phyloP scores from a whole-genome alignment of 2,329 filamentous ascomycete species.

The Botrytis byssoidea region DNA sequence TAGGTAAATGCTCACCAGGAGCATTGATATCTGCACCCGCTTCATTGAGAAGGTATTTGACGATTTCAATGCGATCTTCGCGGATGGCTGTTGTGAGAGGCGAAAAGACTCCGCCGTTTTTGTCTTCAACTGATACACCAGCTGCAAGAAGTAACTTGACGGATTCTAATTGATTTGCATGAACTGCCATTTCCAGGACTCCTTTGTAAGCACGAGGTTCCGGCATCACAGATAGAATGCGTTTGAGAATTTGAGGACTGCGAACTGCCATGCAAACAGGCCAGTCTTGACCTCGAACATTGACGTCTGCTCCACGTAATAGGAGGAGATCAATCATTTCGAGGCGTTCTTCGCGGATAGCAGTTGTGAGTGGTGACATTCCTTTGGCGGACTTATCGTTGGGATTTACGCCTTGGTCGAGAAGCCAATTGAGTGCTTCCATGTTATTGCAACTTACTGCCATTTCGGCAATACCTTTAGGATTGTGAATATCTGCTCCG shows the following conservation, averaged over 20 bases:
- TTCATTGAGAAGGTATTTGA: constrained; percentile 59
- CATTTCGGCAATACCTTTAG: constrained; percentile 65
- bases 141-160: constrained; percentile 52
- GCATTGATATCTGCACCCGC: constrained; percentile 63
- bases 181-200: constrained; percentile 65
- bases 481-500: constrained; percentile 57
- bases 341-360: constrained; percentile 58
- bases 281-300: constrained; percentile 66
- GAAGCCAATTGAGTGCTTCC: constrained; percentile 58
- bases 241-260: constrained; percentile 58
- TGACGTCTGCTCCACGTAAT: constrained; percentile 58
- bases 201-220: constrained; percentile 64
- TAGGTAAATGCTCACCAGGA: constrained; percentile 67
- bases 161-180: constrained; percentile 64
- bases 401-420: constrained; percentile 58
- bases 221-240: constrained; percentile 55
- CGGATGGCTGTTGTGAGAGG: constrained; percentile 66
- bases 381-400: constrained; percentile 59
- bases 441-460: constrained; percentile 62
- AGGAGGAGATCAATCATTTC: constrained; percentile 61
- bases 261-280: constrained; percentile 67
- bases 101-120: constrained; percentile 71
- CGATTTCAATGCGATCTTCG: constrained; percentile 60
- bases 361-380: constrained; percentile 62
- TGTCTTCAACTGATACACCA: constrained; percentile 63